Evolutionary conservation across 352 stramenopile species (phyloP).

Genomic region (Pythium oligandrum): DNA sequence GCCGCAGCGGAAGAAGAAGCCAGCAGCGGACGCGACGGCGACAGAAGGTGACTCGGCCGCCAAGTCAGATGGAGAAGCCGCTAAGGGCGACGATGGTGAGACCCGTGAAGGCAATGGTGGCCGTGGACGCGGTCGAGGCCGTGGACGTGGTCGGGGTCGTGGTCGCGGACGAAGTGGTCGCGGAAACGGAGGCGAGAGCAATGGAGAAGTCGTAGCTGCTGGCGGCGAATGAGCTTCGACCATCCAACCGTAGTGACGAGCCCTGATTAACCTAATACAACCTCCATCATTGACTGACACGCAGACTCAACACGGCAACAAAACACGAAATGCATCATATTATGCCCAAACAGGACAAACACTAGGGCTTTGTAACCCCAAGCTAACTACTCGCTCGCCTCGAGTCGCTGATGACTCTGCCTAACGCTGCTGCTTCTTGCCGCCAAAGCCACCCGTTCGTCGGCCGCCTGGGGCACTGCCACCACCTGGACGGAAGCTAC

Average conservation of each 20-base stretch:
- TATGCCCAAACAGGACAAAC: too few species aligned
- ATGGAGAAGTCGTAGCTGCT: too few species aligned
- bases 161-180: conserved; percentile 5
- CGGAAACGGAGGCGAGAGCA: too few species aligned
- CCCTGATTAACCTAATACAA: too few species aligned
- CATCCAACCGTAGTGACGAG: too few species aligned
- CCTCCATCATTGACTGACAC: too few species aligned
- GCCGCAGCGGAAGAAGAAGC: neutral
- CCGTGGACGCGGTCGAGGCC: conserved; percentile 8
- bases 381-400: too few species aligned
- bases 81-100: neutral
- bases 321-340: too few species aligned
- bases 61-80: conserved; percentile 1
- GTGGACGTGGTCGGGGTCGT: conserved; percentile 9
- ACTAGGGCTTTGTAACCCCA: too few species aligned
- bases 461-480: conserved; percentile 13
- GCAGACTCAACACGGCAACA: too few species aligned
- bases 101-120: neutral
- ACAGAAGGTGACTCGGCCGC: neutral
- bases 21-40: neutral
- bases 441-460: conserved; percentile 29
- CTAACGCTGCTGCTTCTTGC: conserved; percentile 1
- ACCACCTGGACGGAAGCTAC: conserved; percentile 42
- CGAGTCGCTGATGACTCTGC: too few species aligned
- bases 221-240: too few species aligned